phyloP scores from a whole-genome alignment of 148 eudicot genomes.

The Chenopodium berlandieri region DNA sequence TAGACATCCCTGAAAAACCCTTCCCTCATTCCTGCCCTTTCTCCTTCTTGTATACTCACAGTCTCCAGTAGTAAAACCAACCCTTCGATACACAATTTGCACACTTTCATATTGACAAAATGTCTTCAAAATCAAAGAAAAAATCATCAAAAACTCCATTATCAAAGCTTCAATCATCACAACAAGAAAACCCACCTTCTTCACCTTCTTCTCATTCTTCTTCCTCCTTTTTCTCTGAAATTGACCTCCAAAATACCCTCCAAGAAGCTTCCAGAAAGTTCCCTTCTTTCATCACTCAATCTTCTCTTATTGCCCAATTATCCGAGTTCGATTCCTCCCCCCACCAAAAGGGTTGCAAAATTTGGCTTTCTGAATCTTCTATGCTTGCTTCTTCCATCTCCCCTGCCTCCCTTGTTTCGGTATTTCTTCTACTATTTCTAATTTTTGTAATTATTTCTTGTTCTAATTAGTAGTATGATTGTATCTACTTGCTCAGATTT shows the following conservation, averaged over 20 bases:
- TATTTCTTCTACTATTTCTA: slow-evolving; percentile 20
- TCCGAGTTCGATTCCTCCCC: slow-evolving; percentile 31
- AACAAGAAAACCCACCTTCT: slow-evolving; percentile 29
- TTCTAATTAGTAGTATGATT: too few species aligned
- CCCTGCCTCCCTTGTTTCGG: slow-evolving; percentile 74
- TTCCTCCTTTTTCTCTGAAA: slow-evolving; percentile 26
- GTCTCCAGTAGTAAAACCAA: too few species aligned
- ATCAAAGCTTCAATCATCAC: slow-evolving; percentile 27
- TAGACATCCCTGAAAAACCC: too few species aligned
- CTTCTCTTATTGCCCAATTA: slow-evolving; percentile 48
- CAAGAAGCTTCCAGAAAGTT: slow-evolving; percentile 54
- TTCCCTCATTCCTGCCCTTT: too few species aligned
- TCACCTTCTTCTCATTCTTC: slow-evolving; percentile 24
- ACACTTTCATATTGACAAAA: not conserved
- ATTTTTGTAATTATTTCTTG: not conserved
- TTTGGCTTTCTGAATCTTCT: slow-evolving; percentile 83
- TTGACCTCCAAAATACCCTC: slow-evolving; percentile 35
- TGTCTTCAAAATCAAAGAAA: slow-evolving; percentile 56
- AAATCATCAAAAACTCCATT: slow-evolving; percentile 34
- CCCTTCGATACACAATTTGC: too few species aligned
- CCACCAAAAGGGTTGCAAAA: slow-evolving; percentile 48
- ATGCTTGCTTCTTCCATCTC: slow-evolving; percentile 57
- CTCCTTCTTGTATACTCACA: too few species aligned
- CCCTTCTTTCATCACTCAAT: slow-evolving; percentile 58
- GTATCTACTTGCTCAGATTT: too few species aligned